A percentile compares a stretch with the other conserved stretches of the same genome.
Conservation (phyloP, 2,329 filamentous ascomycete species). For the Hypoxylon sp. region DNA sequence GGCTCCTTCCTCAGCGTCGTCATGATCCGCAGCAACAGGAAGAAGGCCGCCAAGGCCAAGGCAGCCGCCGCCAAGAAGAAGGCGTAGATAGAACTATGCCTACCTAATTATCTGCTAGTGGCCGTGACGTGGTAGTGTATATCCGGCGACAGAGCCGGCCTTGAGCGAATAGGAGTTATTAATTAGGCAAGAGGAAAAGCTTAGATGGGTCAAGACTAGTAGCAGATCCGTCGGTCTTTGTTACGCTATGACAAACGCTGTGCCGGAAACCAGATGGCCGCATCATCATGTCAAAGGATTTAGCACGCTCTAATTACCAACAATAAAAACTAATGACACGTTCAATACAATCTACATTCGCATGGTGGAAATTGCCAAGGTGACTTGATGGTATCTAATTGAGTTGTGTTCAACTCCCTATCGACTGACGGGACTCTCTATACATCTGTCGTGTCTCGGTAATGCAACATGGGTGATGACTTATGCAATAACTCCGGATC, state of each 20-base stretch:
- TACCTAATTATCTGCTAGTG: not conserved
- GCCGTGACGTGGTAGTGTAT: not conserved
- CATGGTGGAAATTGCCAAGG: slow-evolving; percentile 22
- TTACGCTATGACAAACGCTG: slow-evolving; percentile 5
- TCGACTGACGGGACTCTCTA: slow-evolving; percentile 40
- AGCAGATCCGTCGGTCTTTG: not conserved
- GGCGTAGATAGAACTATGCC: slow-evolving; percentile 64
- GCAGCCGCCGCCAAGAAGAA: slow-evolving; percentile 86
- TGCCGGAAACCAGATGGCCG: not conserved
- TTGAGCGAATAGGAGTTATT: slow-evolving; percentile 6
- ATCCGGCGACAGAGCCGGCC: not conserved
- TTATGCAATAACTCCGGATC: slow-evolving; percentile 50
- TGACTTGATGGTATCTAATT: slow-evolving; percentile 46
- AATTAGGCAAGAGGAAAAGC: slow-evolving; percentile 1
- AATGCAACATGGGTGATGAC: slow-evolving; percentile 43
- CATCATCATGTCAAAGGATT: not conserved
- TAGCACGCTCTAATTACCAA: slow-evolving; percentile 12
- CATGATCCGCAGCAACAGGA: slow-evolving; percentile 98
- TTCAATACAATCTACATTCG: slow-evolving; percentile 14
- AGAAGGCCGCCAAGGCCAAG: slow-evolving; percentile 95
- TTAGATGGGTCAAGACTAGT: slow-evolving; percentile 6
- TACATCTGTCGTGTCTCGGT: slow-evolving; percentile 43
- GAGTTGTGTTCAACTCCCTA: slow-evolving; percentile 45
- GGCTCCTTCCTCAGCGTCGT: slow-evolving; percentile 96
- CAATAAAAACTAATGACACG: slow-evolving; percentile 10